These are phyloP conservation scores for Arctostaphylos glauca DNA, from an alignment of 148 eudicot genomes.

Conservation along the genomic window DNA sequence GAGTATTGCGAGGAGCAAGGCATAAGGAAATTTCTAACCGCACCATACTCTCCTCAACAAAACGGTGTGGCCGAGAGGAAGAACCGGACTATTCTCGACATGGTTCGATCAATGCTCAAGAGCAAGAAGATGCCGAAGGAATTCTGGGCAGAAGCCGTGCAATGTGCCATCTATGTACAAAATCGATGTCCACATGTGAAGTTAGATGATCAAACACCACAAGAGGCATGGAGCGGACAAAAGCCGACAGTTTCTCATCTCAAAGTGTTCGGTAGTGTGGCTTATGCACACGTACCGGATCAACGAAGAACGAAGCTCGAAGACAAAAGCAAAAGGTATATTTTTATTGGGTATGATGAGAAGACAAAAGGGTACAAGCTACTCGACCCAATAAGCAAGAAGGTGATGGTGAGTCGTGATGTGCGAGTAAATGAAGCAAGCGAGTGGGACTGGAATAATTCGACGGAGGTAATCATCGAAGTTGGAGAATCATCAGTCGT, in stretches of 20 bases:
- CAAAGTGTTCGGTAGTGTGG: not conserved
- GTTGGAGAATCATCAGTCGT: conserved; percentile 13
- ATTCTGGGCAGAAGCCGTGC: conserved; percentile 9
- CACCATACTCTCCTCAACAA: conserved; percentile 17
- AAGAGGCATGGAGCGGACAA: conserved; percentile 12
- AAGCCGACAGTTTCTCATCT: conserved; percentile 10
- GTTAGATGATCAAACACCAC: conserved; percentile 5
- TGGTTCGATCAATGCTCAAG: conserved; percentile 9
- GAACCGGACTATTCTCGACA: not conserved
- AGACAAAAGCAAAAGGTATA: not conserved
- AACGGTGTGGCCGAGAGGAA: conserved; percentile 11
- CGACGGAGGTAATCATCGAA: conserved; percentile 7
- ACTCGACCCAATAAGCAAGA: conserved; percentile 4
- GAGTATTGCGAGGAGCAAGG: conserved; percentile 7
- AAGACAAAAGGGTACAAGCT: conserved; percentile 11
- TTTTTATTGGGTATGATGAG: conserved; percentile 7
- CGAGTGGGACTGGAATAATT: conserved; percentile 12
- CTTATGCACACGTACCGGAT: conserved; percentile 13
- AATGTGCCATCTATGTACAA: conserved; percentile 2
- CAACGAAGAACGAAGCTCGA: conserved; percentile 7
- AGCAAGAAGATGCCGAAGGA: not conserved
- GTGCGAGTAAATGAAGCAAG: conserved; percentile 14
- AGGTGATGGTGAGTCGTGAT: conserved; percentile 18
- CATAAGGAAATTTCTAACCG: conserved; percentile 4
- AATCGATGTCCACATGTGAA: not conserved